Conservation (phyloP, 2,329 filamentous ascomycete species). For the Lecanicillium sp. region DNA sequence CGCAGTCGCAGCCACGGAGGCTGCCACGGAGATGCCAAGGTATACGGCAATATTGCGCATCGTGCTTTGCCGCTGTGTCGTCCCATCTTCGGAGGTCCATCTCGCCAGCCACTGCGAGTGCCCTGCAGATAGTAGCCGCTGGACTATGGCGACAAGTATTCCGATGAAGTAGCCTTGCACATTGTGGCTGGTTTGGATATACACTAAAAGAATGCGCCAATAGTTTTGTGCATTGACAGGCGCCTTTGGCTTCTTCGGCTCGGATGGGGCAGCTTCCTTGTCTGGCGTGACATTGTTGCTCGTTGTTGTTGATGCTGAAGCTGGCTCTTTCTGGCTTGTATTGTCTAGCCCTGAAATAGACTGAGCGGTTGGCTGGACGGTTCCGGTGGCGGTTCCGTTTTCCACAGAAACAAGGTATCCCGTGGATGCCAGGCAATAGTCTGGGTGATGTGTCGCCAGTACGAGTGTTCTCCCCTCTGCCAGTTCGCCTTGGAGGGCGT, state of each 20-base stretch:
- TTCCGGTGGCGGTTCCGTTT: slow-evolving; percentile 1
- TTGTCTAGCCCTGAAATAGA: not conserved
- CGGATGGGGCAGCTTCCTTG: not conserved
- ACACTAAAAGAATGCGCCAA: not conserved
- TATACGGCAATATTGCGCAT: slow-evolving; percentile 1
- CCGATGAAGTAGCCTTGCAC: not conserved
- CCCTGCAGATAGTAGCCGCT: slow-evolving; percentile 2
- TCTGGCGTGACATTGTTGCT: not conserved
- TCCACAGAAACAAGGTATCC: slow-evolving; percentile 2
- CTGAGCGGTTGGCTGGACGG: not conserved
- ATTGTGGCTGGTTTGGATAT: slow-evolving; percentile 1
- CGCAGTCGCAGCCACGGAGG: not conserved
- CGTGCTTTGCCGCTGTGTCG: too few relatives aligned
- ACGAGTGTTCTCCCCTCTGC: slow-evolving; percentile 9
- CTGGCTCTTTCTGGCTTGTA: not conserved
- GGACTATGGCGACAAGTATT: not conserved
- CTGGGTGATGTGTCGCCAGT: slow-evolving; percentile 11
- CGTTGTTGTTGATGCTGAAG: too few relatives aligned
- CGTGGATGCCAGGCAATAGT: slow-evolving; percentile 6
- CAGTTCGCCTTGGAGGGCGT: slow-evolving; percentile 5
- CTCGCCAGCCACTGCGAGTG: slow-evolving; percentile 9
- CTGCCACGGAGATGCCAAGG: slow-evolving; percentile 4
- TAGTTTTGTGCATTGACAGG: not conserved
- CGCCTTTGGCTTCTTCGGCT: not conserved
- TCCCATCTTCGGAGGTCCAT: too few relatives aligned